Conservation (phyloP, 164 flowering plant species). For the Dillenia turbinata region DNA sequence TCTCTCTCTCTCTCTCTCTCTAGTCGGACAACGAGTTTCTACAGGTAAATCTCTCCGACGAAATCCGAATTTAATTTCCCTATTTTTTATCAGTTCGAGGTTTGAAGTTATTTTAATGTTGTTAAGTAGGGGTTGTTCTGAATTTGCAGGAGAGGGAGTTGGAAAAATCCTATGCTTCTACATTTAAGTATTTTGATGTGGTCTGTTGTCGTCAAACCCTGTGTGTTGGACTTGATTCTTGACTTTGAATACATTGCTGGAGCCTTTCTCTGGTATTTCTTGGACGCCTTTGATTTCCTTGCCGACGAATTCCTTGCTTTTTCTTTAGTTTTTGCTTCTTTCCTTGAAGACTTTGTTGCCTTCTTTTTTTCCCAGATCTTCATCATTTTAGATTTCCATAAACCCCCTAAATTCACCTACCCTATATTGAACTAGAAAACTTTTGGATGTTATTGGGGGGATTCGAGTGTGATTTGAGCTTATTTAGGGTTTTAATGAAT, state of each 20-base stretch:
- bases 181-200: too few species aligned
- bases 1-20: background rate
- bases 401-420: background rate
- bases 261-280: slow-evolving; percentile 20
- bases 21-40: background rate
- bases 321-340: slow-evolving; percentile 9
- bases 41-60: too few species aligned
- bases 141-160: too few species aligned
- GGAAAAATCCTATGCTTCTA: too few species aligned
- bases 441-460: background rate
- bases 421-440: slow-evolving; percentile 1
- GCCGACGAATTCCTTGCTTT: slow-evolving; percentile 16
- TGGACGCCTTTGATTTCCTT: slow-evolving; percentile 22
- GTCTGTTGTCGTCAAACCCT: slow-evolving; percentile 1
- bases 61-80: too few species aligned
- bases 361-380: slow-evolving; percentile 11
- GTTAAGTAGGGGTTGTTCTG: too few species aligned
- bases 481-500: slow-evolving; percentile 12
- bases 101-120: too few species aligned
- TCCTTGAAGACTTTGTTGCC: slow-evolving; percentile 15
- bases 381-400: background rate
- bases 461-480: background rate
- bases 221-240: slow-evolving; percentile 22
- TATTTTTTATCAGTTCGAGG: too few species aligned
- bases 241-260: slow-evolving; percentile 25